Conservation (phyloP, 148 eudicot genomes). For the Chenopodium quinoa region DNA sequence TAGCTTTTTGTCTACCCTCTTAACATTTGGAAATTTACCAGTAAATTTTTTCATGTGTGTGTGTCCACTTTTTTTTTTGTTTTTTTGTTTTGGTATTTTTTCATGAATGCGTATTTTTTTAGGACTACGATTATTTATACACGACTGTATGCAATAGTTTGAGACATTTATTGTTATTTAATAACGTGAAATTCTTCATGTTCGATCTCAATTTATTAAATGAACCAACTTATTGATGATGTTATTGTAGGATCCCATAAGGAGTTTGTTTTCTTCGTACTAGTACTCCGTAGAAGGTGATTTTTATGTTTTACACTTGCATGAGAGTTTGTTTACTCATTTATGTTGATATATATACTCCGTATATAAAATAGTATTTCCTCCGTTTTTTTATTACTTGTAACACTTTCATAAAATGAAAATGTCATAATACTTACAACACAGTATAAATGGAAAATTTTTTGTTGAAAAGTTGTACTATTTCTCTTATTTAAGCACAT, state of each 20-base stretch:
- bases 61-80: background rate
- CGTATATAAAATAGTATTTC: no score
- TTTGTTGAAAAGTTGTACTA: no score
- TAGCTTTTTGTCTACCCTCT: constrained; percentile 2
- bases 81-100: background rate
- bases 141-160: background rate
- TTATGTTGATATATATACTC: no score
- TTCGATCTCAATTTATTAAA: no score
- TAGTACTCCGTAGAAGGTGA: background rate
- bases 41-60: background rate
- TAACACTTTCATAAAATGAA: no score
- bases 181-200: no score
- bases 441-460: no score
- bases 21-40: background rate
- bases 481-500: no score
- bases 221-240: background rate
- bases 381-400: no score
- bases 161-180: no score
- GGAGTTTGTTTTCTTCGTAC: background rate
- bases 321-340: background rate
- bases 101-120: background rate
- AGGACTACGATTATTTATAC: background rate
- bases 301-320: background rate
- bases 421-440: no score
- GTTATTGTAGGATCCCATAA: background rate